Conservation (phyloP, 148 eudicot species). For the Heliamphora exappendiculata region DNA sequence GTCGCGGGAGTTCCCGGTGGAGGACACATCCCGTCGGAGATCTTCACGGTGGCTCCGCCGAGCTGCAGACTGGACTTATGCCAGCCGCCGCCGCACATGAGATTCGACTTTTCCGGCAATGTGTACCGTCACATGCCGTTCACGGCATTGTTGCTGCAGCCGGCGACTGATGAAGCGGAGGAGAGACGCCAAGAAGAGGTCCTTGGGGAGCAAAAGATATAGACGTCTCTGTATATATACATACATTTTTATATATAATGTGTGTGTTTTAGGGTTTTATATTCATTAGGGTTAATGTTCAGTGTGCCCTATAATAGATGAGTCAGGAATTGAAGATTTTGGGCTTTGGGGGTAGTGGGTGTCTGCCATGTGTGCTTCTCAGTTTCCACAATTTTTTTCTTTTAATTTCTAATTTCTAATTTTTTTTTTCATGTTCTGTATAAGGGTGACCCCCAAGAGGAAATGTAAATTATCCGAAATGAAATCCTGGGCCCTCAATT, state of each 20-base stretch:
- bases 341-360: neutral
- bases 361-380: neutral
- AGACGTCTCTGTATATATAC: neutral
- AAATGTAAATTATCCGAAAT: neutral
- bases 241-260: neutral
- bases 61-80: conserved; percentile 24
- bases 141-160: conserved; percentile 34
- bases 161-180: conserved; percentile 18
- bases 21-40: neutral
- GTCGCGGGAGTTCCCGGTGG: neutral
- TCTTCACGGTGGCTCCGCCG: conserved; percentile 10
- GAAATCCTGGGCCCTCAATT: neutral
- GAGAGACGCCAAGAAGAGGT: conserved; percentile 17
- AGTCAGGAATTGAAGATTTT: neutral
- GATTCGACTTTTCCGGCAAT: conserved; percentile 16
- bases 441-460: neutral
- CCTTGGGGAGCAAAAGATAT: conserved; percentile 12
- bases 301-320: neutral
- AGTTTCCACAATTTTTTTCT: neutral
- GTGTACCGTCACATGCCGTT: conserved; percentile 32
- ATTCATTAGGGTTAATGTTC: neutral
- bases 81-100: conserved; percentile 17
- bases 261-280: neutral
- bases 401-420: neutral
- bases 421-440: neutral